Evolutionary conservation across 2,329 filamentous ascomycete species (phyloP).

Genomic region (Aspergillus fumigatiaffinis): DNA sequence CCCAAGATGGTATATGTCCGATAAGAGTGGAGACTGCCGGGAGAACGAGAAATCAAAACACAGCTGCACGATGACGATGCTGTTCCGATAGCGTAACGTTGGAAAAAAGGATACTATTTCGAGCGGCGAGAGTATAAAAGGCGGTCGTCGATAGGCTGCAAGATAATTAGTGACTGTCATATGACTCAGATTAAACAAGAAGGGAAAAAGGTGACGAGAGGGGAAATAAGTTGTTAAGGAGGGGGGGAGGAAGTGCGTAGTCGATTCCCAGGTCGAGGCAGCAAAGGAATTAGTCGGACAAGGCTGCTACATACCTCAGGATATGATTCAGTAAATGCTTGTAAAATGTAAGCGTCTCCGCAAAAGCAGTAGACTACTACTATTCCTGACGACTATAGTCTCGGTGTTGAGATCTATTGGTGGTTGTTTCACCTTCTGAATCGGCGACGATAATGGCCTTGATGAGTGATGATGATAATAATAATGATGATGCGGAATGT

Average conservation of each 20-base stretch:
- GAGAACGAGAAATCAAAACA: constrained; percentile 8
- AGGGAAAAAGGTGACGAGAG: constrained; percentile 9
- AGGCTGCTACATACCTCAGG: neutral
- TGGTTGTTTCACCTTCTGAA: neutral
- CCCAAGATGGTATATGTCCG: constrained; percentile 5
- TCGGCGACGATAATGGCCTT: too few species aligned
- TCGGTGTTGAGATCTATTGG: neutral
- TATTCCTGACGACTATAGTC: neutral
- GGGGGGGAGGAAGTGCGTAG: constrained; percentile 3
- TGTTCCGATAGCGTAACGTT: constrained; percentile 9
- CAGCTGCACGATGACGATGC: constrained; percentile 12
- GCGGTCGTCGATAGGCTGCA: constrained; percentile 14
- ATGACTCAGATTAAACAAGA: constrained; percentile 8
- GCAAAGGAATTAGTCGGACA: constrained; percentile 9
- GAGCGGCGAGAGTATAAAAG: constrained; percentile 6
- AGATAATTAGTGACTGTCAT: constrained; percentile 16
- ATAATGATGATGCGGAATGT: neutral
- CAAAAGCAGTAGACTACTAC: neutral
- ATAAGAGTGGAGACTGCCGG: constrained; percentile 11
- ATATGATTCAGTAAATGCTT: neutral
- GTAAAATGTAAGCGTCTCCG: neutral
- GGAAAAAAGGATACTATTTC: constrained; percentile 8
- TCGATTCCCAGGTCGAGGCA: neutral
- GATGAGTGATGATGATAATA: too few species aligned
- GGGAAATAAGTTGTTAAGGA: constrained; percentile 1